A percentile compares a stretch with the other conserved stretches of the same genome.
Evolutionary conservation across 345 rosid species (phyloP).

Genomic region (Populus davidiana): DNA sequence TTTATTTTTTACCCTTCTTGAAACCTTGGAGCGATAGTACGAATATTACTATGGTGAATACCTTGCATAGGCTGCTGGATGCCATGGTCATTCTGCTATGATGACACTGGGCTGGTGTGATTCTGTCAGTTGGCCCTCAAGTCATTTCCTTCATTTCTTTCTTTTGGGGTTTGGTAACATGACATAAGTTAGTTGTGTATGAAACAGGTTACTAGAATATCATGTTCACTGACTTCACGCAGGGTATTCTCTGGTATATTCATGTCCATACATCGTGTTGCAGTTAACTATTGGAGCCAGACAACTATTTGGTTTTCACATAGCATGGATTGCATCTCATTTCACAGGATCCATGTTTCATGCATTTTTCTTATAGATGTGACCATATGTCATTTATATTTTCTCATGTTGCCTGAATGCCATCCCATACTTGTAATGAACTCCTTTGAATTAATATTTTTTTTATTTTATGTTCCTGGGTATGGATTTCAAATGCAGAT

Average conservation of each 20-base stretch:
- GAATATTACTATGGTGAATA: neutral
- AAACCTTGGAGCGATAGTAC: neutral
- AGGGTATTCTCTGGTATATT: neutral
- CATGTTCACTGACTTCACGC: neutral
- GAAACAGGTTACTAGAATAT: neutral
- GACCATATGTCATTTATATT: neutral
- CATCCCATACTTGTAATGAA: neutral
- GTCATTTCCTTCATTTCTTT: neutral
- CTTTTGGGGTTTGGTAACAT: neutral
- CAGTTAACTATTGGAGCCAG: neutral
- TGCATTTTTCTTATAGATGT: neutral
- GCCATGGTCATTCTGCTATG: neutral
- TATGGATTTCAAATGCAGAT: conserved; percentile 46
- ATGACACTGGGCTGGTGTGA: neutral
- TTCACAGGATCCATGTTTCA: neutral
- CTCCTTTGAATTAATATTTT: neutral
- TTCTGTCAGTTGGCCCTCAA: neutral
- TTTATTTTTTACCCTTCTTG: neutral
- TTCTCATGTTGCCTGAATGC: neutral
- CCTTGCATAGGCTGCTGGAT: neutral
- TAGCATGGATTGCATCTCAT: neutral
- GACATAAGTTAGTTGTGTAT: neutral
- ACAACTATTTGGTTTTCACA: neutral
- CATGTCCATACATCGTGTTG: neutral
- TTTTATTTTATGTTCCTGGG: neutral